Evolutionary conservation across 2,329 filamentous ascomycete genomes (phyloP).

Genomic region (Sporothrix sp.): DNA sequence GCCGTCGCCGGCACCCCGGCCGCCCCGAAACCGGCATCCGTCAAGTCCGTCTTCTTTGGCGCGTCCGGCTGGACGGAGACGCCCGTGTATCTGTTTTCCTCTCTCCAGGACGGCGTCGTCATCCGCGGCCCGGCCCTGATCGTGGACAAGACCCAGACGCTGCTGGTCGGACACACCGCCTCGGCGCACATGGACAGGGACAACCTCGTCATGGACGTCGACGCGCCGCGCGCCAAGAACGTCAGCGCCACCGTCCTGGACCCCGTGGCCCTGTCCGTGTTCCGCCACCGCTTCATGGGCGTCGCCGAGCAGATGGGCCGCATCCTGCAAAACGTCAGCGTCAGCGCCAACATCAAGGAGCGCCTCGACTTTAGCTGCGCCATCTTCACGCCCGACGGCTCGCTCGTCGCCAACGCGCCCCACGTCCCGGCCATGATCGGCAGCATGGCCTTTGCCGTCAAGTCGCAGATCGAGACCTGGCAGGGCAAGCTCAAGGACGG

Average conservation of each 20-base stretch:
- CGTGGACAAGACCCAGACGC: conserved; percentile 80
- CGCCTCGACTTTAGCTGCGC: conserved; percentile 49
- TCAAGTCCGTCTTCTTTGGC: conserved; percentile 69
- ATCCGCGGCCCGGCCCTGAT: conserved; percentile 73
- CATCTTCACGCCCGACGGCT: conserved; percentile 64
- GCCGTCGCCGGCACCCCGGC: not conserved
- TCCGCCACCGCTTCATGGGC: conserved; percentile 12
- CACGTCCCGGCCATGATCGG: conserved; percentile 74
- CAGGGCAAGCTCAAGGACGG: conserved; percentile 65
- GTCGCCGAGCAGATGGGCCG: conserved; percentile 14
- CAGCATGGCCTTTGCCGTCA: conserved; percentile 73
- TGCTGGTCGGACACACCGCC: conserved; percentile 72
- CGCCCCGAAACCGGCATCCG: not conserved
- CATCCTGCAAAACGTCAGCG: conserved; percentile 7
- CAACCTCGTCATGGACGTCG: conserved; percentile 71
- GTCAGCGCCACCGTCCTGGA: conserved; percentile 41
- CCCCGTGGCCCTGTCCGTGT: conserved; percentile 42
- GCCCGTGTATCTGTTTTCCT: conserved; percentile 70
- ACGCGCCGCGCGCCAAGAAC: conserved; percentile 25
- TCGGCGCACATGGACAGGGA: conserved; percentile 70
- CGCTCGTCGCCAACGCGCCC: conserved; percentile 67
- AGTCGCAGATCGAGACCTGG: conserved; percentile 71
- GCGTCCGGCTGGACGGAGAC: conserved; percentile 58
- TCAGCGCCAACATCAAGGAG: conserved; percentile 12
- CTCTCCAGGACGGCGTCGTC: conserved; percentile 57